phyloP scores from a whole-genome alignment of 2,329 filamentous ascomycete species.

The Immersiporthe knoxdaviesiana region DNA sequence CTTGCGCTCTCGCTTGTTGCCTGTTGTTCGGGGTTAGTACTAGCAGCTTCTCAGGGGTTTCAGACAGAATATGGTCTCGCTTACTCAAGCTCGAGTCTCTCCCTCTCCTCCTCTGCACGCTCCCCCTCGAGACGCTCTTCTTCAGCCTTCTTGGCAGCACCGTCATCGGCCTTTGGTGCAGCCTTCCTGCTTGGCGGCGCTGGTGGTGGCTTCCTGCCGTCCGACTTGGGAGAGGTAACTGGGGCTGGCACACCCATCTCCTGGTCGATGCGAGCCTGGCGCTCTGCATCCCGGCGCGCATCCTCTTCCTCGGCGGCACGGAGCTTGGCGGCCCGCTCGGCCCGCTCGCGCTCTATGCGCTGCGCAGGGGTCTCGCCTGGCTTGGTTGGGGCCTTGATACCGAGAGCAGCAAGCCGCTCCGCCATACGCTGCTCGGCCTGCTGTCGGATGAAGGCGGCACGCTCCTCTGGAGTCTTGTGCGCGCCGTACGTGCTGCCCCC shows the following conservation, averaged over 20 bases:
- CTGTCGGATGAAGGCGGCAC: slow-evolving; percentile 94
- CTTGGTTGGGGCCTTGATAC: slow-evolving; percentile 82
- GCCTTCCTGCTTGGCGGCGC: slow-evolving; percentile 80
- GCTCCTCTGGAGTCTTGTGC: slow-evolving; percentile 89
- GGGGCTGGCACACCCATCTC: slow-evolving; percentile 68
- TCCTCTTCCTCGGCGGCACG: slow-evolving; percentile 94
- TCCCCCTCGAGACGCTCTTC: slow-evolving; percentile 70
- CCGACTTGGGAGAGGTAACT: slow-evolving; percentile 47
- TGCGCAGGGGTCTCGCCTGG: slow-evolving; percentile 80
- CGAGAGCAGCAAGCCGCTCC: slow-evolving; percentile 89
- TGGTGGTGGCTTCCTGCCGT: slow-evolving; percentile 66
- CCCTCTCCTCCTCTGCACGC: slow-evolving; percentile 74
- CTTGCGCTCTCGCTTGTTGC: slow-evolving; percentile 72
- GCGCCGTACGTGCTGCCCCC: slow-evolving; percentile 73
- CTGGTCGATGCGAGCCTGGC: slow-evolving; percentile 79
- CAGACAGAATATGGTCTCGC: slow-evolving; percentile 47
- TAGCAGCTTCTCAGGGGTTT: slow-evolving; percentile 26
- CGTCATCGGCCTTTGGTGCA: slow-evolving; percentile 63
- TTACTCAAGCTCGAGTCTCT: slow-evolving; percentile 81
- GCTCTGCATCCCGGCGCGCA: slow-evolving; percentile 81
- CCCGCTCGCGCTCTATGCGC: slow-evolving; percentile 83
- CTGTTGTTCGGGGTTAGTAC: slow-evolving; percentile 53
- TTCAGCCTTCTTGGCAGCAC: slow-evolving; percentile 63
- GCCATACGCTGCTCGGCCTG: slow-evolving; percentile 97
- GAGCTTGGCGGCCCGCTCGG: slow-evolving; percentile 84